Percentiles rank a stretch among this genome's conserved stretches.
Conservation (phyloP, 768 basidiomycete species). For the Tylopilus balloui region DNA sequence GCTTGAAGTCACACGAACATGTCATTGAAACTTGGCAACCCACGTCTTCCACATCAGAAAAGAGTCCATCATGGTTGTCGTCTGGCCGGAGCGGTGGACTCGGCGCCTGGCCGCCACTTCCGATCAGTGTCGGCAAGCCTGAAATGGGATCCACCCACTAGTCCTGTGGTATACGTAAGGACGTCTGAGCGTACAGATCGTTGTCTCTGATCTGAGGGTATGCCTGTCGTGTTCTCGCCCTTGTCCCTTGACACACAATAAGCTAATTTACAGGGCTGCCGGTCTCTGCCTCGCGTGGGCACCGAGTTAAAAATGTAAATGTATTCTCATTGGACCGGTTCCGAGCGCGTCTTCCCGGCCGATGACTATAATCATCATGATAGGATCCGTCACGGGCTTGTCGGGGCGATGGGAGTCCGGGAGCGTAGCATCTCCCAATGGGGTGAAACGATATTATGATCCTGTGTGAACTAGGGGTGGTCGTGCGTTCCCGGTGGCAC, state of each 20-base stretch:
- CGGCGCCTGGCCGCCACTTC: conserved; percentile 3
- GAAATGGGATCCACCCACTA: conserved; percentile 2
- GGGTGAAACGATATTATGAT: neutral
- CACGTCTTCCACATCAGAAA: neutral
- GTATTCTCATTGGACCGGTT: neutral
- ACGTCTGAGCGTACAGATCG: neutral
- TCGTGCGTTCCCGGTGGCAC: neutral
- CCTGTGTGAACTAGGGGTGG: neutral
- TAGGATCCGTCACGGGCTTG: neutral
- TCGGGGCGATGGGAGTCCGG: neutral
- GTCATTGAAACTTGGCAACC: conserved; percentile 4
- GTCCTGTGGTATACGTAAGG: conserved; percentile 11
- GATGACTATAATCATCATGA: neutral
- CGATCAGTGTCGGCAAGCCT: conserved; percentile 3
- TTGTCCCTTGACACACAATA: conserved; percentile 1
- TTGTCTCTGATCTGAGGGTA: conserved; percentile 4
- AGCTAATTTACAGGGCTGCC: neutral
- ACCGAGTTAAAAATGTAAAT: neutral
- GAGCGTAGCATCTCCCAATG: neutral
- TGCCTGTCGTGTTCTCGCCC: neutral
- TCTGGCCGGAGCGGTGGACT: neutral
- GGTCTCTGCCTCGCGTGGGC: conserved; percentile 2
- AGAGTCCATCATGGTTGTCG: neutral
- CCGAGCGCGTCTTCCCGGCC: neutral
- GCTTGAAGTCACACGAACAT: neutral